Base-by-base conservation (phyloP, 176 grass and related monocot species). In the Oryza longistaminata region DNA sequence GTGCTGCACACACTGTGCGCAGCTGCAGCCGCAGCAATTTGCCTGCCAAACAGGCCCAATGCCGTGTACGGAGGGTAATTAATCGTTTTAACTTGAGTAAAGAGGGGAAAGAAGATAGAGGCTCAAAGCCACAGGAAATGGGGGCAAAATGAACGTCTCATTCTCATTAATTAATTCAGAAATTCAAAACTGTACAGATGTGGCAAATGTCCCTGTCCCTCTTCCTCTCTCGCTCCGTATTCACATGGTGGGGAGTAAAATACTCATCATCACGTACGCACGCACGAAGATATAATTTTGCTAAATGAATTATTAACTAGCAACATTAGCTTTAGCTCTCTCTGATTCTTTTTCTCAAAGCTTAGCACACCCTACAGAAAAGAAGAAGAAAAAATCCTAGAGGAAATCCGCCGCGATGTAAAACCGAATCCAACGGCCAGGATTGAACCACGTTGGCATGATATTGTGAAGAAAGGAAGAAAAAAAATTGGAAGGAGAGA, bases 111-210 rank as follows among this genome's bases (percentile, higher is more conserved):
- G 5, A 64, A 14, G 31, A 14, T 58, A 58, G 53, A 58, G 31
- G 48, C 24, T 50, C 14, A 42, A 65, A 2, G 16, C 13, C 22
- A 26, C 42, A 10, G 39, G 13, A 50, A 81, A 26, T 71, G 58
- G 26, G 26, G 26, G 37, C 64, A 75, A 64, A 81, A 39, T 2
- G 33, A 60, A 76, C 72, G 50, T 67, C 78, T 71, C 83, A 52
- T 90, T 68, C 68, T 79, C 80, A 87, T 90, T 87, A 49, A 83
- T 55, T 78, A 68, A 83, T 66, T 78, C 73, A 8, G 88, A 77
- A 82, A 82, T 64, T n/a, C 42, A 65, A 49, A 27, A 37, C 75
- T 80, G 85, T 90, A 87, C 89, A 87, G 64, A 83, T 82, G 29
- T 11, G 34, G 66, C 73, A 73, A 24, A 58, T 71, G 68, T 46